These are phyloP conservation scores for Poa annua DNA, from an alignment of 176 grass and related monocot genomes.

Conservation along the genomic window DNA sequence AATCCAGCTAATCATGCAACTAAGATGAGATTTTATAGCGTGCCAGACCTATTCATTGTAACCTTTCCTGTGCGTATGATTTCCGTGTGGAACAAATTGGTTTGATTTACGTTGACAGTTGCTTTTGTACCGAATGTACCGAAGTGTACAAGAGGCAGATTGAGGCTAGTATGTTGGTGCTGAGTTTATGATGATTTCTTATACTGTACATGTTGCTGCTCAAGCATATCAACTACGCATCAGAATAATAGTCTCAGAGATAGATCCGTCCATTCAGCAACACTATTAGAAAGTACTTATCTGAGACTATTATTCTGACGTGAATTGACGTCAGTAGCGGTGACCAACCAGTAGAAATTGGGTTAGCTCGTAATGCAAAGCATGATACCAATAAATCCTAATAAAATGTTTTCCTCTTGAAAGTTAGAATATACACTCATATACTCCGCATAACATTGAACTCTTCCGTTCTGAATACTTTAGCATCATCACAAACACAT, in stretches of 20 bases:
- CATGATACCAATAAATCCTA: too few species aligned
- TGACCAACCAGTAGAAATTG: too few species aligned
- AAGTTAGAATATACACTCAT: too few species aligned
- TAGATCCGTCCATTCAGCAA: background rate
- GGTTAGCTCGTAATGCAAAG: too few species aligned
- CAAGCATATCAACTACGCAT: background rate
- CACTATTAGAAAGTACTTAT: background rate
- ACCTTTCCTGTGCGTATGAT: background rate
- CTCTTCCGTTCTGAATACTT: background rate
- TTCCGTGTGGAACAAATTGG: background rate
- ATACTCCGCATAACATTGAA: too few species aligned
- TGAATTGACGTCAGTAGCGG: too few species aligned
- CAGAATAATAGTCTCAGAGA: background rate
- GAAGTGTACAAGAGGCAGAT: background rate
- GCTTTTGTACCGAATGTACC: background rate
- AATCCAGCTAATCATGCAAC: constrained; percentile 23
- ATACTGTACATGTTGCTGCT: background rate
- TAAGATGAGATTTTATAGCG: constrained; percentile 27
- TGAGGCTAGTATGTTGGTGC: background rate
- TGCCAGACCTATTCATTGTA: constrained; percentile 23
- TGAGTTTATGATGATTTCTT: background rate
- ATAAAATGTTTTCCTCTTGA: too few species aligned
- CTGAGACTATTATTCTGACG: too few species aligned
- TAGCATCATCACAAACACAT: constrained; percentile 4
- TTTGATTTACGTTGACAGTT: background rate